Evolutionary conservation across 768 basidiomycete genomes (phyloP).

Genomic region (Mycena crocata): DNA sequence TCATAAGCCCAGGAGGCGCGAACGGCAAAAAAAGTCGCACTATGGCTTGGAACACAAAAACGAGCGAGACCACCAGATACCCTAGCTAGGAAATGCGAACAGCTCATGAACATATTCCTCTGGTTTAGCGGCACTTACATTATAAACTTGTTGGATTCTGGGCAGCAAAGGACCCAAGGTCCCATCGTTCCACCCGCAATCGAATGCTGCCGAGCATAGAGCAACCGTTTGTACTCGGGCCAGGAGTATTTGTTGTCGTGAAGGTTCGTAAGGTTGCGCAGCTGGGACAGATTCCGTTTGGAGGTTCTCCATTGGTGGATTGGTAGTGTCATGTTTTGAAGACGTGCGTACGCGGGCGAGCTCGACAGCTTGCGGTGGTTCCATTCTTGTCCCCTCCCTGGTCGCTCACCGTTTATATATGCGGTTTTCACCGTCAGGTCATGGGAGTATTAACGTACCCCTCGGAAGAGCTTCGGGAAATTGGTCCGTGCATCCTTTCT

Average conservation of each 20-base stretch:
- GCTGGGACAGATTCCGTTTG: neutral
- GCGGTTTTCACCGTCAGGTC: too few relatives aligned
- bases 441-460: too few relatives aligned
- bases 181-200: constrained; percentile 32
- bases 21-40: constrained; percentile 34
- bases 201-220: constrained; percentile 26
- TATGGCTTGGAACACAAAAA: constrained; percentile 53
- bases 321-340: too few relatives aligned
- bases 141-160: constrained; percentile 32
- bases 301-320: neutral
- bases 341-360: too few relatives aligned
- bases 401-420: too few relatives aligned
- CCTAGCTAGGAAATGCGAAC: constrained; percentile 45
- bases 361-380: too few relatives aligned
- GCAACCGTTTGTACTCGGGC: constrained; percentile 18
- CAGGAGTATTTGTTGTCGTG: constrained; percentile 14
- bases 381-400: too few relatives aligned
- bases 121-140: constrained; percentile 9
- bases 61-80: constrained; percentile 62
- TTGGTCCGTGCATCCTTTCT: too few relatives aligned
- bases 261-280: neutral
- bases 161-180: constrained; percentile 32
- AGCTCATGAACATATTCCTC: neutral
- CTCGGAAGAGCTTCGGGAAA: too few relatives aligned
- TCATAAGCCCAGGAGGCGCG: neutral